Conservation (phyloP, 768 basidiomycete genomes). For the Neoboletus magnificus region DNA sequence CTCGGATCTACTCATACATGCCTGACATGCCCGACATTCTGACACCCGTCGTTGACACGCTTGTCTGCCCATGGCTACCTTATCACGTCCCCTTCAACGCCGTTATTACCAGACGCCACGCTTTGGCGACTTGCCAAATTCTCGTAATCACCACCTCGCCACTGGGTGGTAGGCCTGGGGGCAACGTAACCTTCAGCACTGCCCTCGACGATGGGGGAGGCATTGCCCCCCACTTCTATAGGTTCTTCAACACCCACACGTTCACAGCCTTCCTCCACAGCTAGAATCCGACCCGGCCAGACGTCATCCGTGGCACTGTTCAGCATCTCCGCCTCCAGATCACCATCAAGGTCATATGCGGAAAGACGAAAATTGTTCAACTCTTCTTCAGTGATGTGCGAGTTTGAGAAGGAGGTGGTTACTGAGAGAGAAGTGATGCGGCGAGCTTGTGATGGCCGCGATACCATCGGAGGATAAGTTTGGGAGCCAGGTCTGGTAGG, state of each 20-base stretch:
- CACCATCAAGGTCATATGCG: conserved; percentile 28
- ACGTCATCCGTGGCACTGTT: conserved; percentile 21
- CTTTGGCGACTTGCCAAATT: background rate
- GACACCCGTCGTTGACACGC: background rate
- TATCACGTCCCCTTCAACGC: background rate
- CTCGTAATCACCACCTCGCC: conserved; percentile 13
- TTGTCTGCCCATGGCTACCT: background rate
- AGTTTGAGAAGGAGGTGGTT: conserved; percentile 21
- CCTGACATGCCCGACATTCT: background rate
- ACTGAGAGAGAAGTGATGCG: conserved; percentile 22
- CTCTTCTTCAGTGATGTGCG: conserved; percentile 24
- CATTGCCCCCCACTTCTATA: conserved; percentile 1
- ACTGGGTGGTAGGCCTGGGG: background rate
- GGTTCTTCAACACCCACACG: background rate
- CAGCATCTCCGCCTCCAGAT: conserved; percentile 25
- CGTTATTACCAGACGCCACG: background rate
- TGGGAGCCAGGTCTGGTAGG: background rate
- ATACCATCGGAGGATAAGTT: background rate
- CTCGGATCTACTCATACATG: background rate
- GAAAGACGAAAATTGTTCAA: conserved; percentile 19
- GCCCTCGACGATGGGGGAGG: background rate
- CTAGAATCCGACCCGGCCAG: conserved; percentile 9
- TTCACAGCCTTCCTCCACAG: conserved; percentile 9
- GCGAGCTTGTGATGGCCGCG: conserved; percentile 13
- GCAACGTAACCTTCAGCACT: conserved; percentile 6